phyloP scores from a whole-genome alignment of 768 basidiomycete genomes.

The Phylloporus sp. region DNA sequence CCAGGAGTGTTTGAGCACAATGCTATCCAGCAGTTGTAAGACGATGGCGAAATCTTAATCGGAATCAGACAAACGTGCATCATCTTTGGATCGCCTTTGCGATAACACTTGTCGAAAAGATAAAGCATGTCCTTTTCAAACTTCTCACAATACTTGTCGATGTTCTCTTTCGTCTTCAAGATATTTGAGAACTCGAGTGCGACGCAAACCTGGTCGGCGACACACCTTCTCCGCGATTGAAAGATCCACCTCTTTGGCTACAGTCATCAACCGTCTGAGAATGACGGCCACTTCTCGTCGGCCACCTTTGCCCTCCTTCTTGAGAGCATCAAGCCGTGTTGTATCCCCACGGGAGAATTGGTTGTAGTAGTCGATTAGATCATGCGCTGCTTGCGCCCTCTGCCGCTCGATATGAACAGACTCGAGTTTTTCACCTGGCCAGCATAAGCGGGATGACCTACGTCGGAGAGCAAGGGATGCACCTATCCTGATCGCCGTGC shows the following conservation, averaged over 20 bases:
- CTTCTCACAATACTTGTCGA: slow-evolving; percentile 96
- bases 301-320: slow-evolving; percentile 86
- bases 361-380: slow-evolving; percentile 91
- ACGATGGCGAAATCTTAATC: slow-evolving; percentile 3
- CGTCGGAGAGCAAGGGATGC: not conserved
- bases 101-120: slow-evolving; percentile 92
- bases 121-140: slow-evolving; percentile 99
- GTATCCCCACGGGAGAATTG: slow-evolving; percentile 85
- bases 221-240: slow-evolving; percentile 74
- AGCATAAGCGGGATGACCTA: slow-evolving; percentile 5
- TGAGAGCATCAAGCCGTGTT: slow-evolving; percentile 63
- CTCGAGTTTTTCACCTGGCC: slow-evolving; percentile 88
- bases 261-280: slow-evolving; percentile 74
- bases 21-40: slow-evolving; percentile 52
- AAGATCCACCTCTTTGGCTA: slow-evolving; percentile 91
- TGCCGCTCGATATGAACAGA: slow-evolving; percentile 88
- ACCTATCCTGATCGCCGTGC: slow-evolving; percentile 94
- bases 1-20: slow-evolving; percentile 92
- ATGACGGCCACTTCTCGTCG: slow-evolving; percentile 85
- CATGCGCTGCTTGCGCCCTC: slow-evolving; percentile 89
- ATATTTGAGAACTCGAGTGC: not conserved
- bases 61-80: slow-evolving; percentile 72
- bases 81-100: slow-evolving; percentile 97
- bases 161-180: slow-evolving; percentile 75
- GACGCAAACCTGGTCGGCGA: not conserved